These are phyloP conservation scores for Aspergillus panamensis DNA, from an alignment of 495 filamentous ascomycete species.

Conservation along the genomic window DNA sequence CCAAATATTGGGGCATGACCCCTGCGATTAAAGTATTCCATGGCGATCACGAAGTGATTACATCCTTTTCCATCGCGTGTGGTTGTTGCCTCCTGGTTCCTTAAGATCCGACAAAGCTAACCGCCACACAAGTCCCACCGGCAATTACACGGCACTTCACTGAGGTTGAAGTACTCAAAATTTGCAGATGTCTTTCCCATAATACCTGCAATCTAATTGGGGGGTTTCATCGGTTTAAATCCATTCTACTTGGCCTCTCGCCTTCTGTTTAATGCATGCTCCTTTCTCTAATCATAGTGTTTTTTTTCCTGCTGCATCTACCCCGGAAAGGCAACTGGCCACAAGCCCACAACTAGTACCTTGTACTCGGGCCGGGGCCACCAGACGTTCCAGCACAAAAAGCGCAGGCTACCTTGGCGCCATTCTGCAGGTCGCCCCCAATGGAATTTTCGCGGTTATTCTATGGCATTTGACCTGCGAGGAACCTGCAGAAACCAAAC, in stretches of 20 bases:
- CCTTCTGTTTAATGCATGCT: background rate
- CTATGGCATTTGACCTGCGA: background rate
- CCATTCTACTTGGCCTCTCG: constrained; percentile 1
- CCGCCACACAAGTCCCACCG: background rate
- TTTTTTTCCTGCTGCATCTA: constrained; percentile 17
- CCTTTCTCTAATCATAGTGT: constrained; percentile 20
- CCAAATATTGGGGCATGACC: no score
- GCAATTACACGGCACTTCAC: background rate
- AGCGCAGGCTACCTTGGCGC: constrained; percentile 2
- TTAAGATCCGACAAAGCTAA: background rate
- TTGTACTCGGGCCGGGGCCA: background rate
- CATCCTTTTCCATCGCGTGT: no score
- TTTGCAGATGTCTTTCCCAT: background rate
- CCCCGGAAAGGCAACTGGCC: constrained; percentile 18
- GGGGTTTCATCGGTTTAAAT: constrained; percentile 1
- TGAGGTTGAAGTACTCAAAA: background rate
- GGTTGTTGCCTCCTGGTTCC: no score
- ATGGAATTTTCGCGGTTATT: background rate
- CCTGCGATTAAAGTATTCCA: no score
- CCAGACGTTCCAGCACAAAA: constrained; percentile 8
- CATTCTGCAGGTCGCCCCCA: background rate
- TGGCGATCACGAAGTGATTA: no score
- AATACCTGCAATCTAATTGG: constrained; percentile 8
- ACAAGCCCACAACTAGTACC: constrained; percentile 5
- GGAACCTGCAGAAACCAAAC: background rate